Base-by-base conservation (phyloP, 1,284 basidiomycete genomes). In the Grifola frondosa region DNA sequence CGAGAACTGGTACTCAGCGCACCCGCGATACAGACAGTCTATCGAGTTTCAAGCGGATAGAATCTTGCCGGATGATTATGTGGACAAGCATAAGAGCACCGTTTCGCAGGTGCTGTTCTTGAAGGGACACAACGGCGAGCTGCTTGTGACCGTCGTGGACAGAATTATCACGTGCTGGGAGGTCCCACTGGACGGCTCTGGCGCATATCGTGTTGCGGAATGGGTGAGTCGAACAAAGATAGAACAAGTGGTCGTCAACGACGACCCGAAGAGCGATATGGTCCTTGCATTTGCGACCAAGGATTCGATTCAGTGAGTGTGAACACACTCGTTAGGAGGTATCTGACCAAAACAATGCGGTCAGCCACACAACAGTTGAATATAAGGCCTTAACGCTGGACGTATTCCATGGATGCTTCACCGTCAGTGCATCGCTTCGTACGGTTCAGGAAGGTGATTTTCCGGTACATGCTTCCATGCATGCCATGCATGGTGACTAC, bases 1-100 rank as follows among this genome's bases (percentile, higher is more conserved):
- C 48, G 57, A 60, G 40, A 69, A 69, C 44, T 68, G 67, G 66
- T 58, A 55, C 39, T 65, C 67, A 2, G 20, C 52, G 2, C 50
- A 56, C 20, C 67, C 67, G 1, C 43, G 37, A 13, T 44, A 60
- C 6, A 43, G 38, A 20, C 48, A 52, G n/a, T 44, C 55, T 16
- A 42, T 68, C 23, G 57, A 61, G 31, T 64, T 68, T 48, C 46
- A 37, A 20, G 54, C 54, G 26, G 47, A 47, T 12, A 42, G 37
- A 28, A 49, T 45, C 19, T 30, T 50, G 19, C 48, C 44, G 15
- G 41, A 51, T 32, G 53, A 53, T 10, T 37, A 28, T 25, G 46
- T 42, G 31, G 44, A 46, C 29, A 47, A 31, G 30, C 33, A 34
- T 47, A 53, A 33, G 32, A 31, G 53, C 20, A 40, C 58, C 1